phyloP scores from a whole-genome alignment of 441 rosid species.

The Monsonia emarginata region DNA sequence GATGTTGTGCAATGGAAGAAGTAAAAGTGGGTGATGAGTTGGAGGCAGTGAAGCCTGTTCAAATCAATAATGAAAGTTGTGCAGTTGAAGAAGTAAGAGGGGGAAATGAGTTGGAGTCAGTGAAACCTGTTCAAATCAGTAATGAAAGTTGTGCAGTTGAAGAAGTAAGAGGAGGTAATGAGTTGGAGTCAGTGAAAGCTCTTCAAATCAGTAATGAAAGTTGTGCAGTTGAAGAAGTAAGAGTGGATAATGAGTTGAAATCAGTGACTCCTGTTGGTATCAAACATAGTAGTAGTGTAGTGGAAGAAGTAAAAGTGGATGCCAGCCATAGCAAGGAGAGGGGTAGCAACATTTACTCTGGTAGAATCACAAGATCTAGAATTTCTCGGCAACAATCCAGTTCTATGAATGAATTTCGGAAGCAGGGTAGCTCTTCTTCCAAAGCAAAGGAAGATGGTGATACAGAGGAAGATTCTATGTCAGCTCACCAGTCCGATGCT shows the following conservation, averaged over 20 bases:
- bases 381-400: slow-evolving; percentile 22
- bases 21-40: slow-evolving; percentile 19
- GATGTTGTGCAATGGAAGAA: slow-evolving; percentile 21
- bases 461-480: slow-evolving; percentile 19
- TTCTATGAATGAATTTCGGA: slow-evolving; percentile 24
- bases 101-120: slow-evolving; percentile 15
- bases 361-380: slow-evolving; percentile 33
- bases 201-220: not conserved
- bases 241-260: slow-evolving; percentile 16
- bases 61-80: not conserved
- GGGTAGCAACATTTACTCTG: slow-evolving; percentile 22
- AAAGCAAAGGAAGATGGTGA: slow-evolving; percentile 23
- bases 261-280: not conserved
- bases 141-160: slow-evolving; percentile 16
- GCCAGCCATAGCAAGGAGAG: slow-evolving; percentile 25
- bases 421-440: slow-evolving; percentile 23
- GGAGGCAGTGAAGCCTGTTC: not conserved
- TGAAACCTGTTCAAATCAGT: not conserved
- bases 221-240: slow-evolving; percentile 19
- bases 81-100: slow-evolving; percentile 21
- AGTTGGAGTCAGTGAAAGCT: slow-evolving; percentile 1
- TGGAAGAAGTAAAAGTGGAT: slow-evolving; percentile 19
- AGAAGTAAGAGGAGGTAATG: slow-evolving; percentile 21
- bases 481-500: slow-evolving; percentile 13
- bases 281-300: not conserved